Conservation (phyloP, 208 protist species). For the Crithidia thermophila region DNA sequence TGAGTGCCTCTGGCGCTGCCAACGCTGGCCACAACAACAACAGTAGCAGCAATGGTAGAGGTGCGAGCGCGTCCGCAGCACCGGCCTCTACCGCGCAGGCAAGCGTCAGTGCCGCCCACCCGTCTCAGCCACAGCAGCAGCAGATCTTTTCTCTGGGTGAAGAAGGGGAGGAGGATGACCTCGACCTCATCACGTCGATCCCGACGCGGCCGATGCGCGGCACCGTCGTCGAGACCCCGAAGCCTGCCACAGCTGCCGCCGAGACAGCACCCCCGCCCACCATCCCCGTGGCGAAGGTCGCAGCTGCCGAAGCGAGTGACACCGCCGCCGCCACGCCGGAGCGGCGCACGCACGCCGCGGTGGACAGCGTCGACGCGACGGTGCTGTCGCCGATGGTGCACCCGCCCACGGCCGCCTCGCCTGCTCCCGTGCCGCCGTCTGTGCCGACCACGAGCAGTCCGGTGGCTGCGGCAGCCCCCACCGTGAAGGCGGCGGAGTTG, state of each 20-base stretch:
- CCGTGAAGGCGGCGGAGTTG: background rate
- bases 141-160: slow-evolving; percentile 60
- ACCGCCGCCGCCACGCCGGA: background rate
- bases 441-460: no score
- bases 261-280: background rate
- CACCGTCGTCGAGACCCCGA: slow-evolving; percentile 13
- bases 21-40: background rate
- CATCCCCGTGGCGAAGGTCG: background rate
- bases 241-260: background rate
- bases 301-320: no score
- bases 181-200: slow-evolving; percentile 74
- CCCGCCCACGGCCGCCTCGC: background rate
- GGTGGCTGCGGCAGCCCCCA: background rate
- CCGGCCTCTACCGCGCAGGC: background rate
- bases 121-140: slow-evolving; percentile 1
- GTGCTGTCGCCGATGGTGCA: background rate
- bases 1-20: background rate
- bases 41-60: background rate
- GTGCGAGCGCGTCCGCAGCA: no score
- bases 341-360: background rate
- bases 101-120: background rate
- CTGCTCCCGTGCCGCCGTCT: background rate
- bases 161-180: slow-evolving; percentile 64
- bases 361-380: background rate
- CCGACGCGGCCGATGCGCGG: slow-evolving; percentile 22